A percentile compares a stretch with the other conserved stretches of the same genome.
Evolutionary conservation across 2,329 filamentous ascomycete species (phyloP).

Genomic region (Fusarium globosum): DNA sequence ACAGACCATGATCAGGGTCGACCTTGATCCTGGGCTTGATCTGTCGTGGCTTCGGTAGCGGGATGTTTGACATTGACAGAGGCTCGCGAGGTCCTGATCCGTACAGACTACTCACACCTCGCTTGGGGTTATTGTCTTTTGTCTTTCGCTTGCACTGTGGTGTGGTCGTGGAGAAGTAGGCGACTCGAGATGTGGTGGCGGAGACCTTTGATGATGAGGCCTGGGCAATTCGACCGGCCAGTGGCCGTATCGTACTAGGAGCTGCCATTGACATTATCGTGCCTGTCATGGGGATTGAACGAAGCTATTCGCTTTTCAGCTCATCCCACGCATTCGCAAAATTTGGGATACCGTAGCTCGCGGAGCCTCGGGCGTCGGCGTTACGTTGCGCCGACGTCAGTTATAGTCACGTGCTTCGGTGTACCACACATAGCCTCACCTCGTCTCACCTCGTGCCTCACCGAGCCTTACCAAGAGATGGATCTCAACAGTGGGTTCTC

Average conservation of each 20-base stretch:
- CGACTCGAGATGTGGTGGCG: conserved; percentile 23
- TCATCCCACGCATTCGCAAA: conserved; percentile 36
- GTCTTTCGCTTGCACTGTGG: conserved; percentile 60
- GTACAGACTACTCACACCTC: conserved; percentile 85
- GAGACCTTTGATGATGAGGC: conserved; percentile 27
- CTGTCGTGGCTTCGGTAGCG: conserved; percentile 76
- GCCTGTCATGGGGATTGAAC: conserved; percentile 29
- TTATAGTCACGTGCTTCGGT: conserved; percentile 3
- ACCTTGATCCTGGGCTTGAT: conserved; percentile 67
- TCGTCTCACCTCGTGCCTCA: conserved; percentile 21
- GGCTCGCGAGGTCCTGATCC: conserved; percentile 79
- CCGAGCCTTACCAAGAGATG: conserved; percentile 37
- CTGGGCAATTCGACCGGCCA: conserved; percentile 41
- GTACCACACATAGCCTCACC: background rate
- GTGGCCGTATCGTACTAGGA: conserved; percentile 44
- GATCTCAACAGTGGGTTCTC: conserved; percentile 37
- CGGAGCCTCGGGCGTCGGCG: conserved; percentile 20
- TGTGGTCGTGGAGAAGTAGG: conserved; percentile 66
- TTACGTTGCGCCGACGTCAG: conserved; percentile 18
- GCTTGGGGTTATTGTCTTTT: conserved; percentile 81
- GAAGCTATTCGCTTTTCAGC: conserved; percentile 39
- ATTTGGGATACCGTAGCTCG: conserved; percentile 31
- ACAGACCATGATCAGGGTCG: conserved; percentile 86
- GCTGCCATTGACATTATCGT: conserved; percentile 46
- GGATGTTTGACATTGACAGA: conserved; percentile 77